Evolutionary conservation across 2,329 filamentous ascomycete genomes (phyloP), one percentile per base, ranked within the genome.

Genomic region (Fusarium udum): DNA sequence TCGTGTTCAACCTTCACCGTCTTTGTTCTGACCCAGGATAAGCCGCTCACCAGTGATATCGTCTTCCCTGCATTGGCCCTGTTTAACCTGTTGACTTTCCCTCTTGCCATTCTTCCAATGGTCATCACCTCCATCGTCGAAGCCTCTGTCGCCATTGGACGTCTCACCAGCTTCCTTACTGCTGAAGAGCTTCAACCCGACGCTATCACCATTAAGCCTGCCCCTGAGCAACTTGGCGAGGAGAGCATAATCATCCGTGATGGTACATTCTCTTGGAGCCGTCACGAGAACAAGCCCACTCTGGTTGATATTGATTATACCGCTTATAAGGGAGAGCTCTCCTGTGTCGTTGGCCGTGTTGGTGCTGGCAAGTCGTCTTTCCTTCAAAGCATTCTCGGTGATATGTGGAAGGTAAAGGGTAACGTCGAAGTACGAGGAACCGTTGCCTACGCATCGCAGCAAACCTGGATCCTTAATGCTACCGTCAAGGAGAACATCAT

Each of bases 51-150:
- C 4, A 98, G 95, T 1, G 95, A 97, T 2, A 96, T 99, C 75
- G 94, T 99, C 26, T 99, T 99, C 84, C 96, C 96, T 13, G 95
- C 95, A 12, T 82, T 90, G 80, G 95, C 96, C 0, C 87, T 99
- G 31, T 99, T 99, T 89, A 99, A 99, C 80, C 87, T 99, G 34
- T 89, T 99, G 52, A 97, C 95, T 0, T 99, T 99, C 84, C 97
- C 96, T 4, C 89, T 99, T 61, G 93, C 96, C 6, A 92, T 99
- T 42, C 86, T 99, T 36, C 96, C 96, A 13, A 98, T 99, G 95
- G 95, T 99, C 42, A 98, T 99, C 75, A 97, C 95, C 2, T 92
- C 95, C 12, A 94, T 99, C 71, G 95, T 99, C 37, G 96, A 99
- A 82, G 95, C 96, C 16, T 93, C 91, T n/a, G 96, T 99, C 62